Conservation (phyloP, 2,329 filamentous ascomycete genomes). For the Aspergillus clavatus region DNA sequence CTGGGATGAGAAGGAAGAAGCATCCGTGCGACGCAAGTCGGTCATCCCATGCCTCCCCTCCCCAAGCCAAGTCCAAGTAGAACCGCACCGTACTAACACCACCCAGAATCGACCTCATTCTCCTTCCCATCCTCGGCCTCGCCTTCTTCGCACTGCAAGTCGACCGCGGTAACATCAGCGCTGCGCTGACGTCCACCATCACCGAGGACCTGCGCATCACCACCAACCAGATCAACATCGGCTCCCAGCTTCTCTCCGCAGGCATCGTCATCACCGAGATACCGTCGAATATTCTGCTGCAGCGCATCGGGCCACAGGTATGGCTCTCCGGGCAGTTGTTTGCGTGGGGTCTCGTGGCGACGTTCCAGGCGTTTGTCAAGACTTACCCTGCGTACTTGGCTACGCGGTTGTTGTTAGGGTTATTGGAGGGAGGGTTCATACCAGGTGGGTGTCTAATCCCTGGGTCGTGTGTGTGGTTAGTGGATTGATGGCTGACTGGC, state of each 20-base stretch:
- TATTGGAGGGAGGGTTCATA: conserved; percentile 54
- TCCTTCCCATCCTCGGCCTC: conserved; percentile 27
- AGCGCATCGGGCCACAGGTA: conserved; percentile 49
- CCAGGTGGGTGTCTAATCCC: conserved; percentile 41
- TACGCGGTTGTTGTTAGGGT: conserved; percentile 50
- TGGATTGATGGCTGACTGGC: background rate
- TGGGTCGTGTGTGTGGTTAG: conserved; percentile 11
- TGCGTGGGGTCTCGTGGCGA: conserved; percentile 50
- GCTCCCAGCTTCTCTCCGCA: conserved; percentile 48
- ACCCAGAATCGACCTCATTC: conserved; percentile 26
- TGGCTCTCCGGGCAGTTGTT: conserved; percentile 54
- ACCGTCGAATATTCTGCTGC: conserved; percentile 51
- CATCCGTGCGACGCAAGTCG: conserved; percentile 22
- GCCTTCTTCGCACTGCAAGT: conserved; percentile 25
- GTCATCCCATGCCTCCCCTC: background rate
- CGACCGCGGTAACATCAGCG: conserved; percentile 43
- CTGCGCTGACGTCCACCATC: conserved; percentile 51
- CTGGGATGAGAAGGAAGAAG: conserved; percentile 24
- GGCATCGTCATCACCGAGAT: conserved; percentile 48
- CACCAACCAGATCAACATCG: conserved; percentile 53
- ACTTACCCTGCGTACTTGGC: conserved; percentile 47
- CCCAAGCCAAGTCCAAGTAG: no score
- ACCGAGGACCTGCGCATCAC: conserved; percentile 48
- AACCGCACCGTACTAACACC: background rate
- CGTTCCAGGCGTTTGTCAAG: conserved; percentile 51